Evolutionary conservation across 768 basidiomycete species (phyloP).

Genomic region (Lanmaoa rubissima): DNA sequence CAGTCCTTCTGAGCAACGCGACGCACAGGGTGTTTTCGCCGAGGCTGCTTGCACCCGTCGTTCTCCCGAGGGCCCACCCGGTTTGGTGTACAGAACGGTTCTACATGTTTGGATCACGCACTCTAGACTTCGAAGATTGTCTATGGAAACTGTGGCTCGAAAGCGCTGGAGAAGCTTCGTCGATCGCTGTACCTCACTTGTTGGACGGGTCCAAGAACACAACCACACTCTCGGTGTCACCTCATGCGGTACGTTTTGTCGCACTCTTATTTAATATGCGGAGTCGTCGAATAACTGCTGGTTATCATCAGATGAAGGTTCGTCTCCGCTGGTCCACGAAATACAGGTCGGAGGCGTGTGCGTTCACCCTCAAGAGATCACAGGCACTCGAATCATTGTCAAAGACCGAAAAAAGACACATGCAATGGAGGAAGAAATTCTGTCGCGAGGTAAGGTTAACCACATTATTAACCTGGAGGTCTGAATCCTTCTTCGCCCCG

Average conservation of each 20-base stretch:
- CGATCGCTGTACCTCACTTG: constrained; percentile 14
- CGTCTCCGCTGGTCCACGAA: constrained; percentile 46
- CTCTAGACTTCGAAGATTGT: constrained; percentile 61
- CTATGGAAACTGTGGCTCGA: constrained; percentile 65
- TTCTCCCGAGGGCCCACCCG: constrained; percentile 42
- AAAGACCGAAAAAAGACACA: constrained; percentile 39
- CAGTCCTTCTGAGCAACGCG: constrained; percentile 30
- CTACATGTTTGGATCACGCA: constrained; percentile 44
- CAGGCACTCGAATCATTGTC: constrained; percentile 33
- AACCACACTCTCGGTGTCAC: constrained; percentile 12
- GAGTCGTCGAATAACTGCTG: neutral
- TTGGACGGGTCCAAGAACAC: constrained; percentile 5
- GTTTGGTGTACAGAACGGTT: constrained; percentile 64
- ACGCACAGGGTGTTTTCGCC: constrained; percentile 39
- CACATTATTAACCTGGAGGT: neutral
- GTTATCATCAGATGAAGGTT: constrained; percentile 34
- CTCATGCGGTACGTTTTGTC: constrained; percentile 18
- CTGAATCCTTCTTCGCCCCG: neutral
- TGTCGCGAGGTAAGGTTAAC: constrained; percentile 44
- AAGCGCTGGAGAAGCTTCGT: constrained; percentile 41
- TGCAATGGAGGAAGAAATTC: constrained; percentile 56
- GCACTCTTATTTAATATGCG: neutral
- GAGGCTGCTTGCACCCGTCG: constrained; percentile 43
- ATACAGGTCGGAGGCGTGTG: constrained; percentile 54
- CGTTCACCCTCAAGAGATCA: constrained; percentile 42